phyloP scores from a whole-genome alignment of 345 rosid species.

The Hibiscus mutabilis region DNA sequence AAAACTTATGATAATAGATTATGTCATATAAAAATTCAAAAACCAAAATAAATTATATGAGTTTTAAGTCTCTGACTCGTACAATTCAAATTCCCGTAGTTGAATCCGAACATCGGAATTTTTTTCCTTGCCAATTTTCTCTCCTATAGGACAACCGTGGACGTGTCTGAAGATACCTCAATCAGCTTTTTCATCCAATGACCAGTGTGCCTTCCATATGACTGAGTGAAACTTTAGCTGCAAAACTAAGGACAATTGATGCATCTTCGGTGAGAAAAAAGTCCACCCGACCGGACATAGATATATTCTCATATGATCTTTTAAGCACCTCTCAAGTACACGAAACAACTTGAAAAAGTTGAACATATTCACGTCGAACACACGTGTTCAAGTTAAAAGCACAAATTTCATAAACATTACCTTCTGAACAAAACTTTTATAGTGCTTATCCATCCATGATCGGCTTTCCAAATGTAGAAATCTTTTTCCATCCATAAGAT shows the following conservation, averaged over 20 bases:
- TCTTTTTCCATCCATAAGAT: too few relatives aligned
- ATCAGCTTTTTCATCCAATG: too few relatives aligned
- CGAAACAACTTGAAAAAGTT: not conserved
- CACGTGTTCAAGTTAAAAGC: not conserved
- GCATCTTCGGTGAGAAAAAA: not conserved
- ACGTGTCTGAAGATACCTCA: too few relatives aligned
- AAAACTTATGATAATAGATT: too few relatives aligned
- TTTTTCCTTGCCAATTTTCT: not conserved
- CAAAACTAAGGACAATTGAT: conserved; percentile 6
- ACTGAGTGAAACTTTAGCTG: too few relatives aligned
- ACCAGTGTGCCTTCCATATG: too few relatives aligned
- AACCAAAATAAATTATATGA: not conserved
- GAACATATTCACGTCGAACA: not conserved
- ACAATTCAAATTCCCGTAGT: not conserved
- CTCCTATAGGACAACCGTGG: not conserved
- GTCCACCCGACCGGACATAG: not conserved
- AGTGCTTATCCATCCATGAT: too few relatives aligned
- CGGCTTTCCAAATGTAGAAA: too few relatives aligned
- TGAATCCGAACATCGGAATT: not conserved
- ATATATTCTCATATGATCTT: not conserved
- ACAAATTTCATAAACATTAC: conserved; percentile 27
- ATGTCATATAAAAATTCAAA: not conserved
- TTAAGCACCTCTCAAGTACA: not conserved
- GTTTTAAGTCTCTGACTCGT: not conserved
- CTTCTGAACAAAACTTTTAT: conserved; percentile 51